phyloP scores from a whole-genome alignment of 257 asterid genomes.

The Eucommia ulmoides region DNA sequence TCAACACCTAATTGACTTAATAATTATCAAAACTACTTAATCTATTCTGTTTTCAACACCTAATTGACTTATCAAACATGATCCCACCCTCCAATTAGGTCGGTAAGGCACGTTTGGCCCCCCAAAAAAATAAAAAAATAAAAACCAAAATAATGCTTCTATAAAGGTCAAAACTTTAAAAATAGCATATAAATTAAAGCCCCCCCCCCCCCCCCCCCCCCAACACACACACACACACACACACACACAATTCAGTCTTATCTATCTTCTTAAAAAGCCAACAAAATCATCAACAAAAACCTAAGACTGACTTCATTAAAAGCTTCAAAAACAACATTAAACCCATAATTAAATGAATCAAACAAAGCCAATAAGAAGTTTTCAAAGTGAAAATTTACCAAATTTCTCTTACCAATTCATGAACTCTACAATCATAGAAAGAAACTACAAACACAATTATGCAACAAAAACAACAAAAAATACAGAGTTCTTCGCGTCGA shows the following conservation, averaged over 20 bases:
- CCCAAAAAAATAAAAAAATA: not conserved
- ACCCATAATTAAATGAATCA: too few species aligned
- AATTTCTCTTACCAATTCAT: constrained; percentile 42
- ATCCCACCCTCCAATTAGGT: not conserved
- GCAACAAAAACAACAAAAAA: constrained; percentile 9
- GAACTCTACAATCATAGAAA: constrained; percentile 47
- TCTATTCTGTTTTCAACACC: not conserved
- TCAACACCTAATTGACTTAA: not conserved
- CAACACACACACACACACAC: not conserved
- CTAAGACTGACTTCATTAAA: not conserved
- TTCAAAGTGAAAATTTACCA: constrained; percentile 33
- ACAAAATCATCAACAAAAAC: not conserved
- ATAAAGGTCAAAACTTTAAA: not conserved
- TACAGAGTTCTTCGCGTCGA: constrained; percentile 19
- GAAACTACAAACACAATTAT: constrained; percentile 25
- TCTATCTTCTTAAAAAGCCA: not conserved
- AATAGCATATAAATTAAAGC: not conserved
- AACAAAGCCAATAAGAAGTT: too few species aligned
- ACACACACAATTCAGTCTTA: not conserved
- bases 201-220: not conserved
- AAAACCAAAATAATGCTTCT: not conserved
- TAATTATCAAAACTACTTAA: not conserved
- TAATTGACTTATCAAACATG: not conserved
- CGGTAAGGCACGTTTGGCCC: not conserved
- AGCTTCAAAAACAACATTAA: not conserved